Conservation (phyloP, 169 alveolate species). For the Plasmodium ovale region DNA sequence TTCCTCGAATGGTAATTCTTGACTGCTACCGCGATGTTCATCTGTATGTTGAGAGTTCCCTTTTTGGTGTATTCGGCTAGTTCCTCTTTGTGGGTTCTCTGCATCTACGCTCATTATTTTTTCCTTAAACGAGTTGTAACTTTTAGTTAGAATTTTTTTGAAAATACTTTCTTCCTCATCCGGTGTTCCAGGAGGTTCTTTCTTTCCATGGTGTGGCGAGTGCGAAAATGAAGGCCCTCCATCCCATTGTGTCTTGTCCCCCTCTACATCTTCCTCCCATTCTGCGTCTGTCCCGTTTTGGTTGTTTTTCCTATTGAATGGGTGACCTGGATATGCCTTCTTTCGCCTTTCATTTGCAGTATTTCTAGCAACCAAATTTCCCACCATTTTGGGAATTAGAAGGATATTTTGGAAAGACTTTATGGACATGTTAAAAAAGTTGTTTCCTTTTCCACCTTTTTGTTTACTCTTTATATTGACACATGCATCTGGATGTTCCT, state of each 20-base stretch:
- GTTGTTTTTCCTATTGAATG: too few species aligned
- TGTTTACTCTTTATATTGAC: not conserved
- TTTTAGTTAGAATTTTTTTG: constrained; percentile 55
- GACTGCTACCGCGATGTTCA: not conserved
- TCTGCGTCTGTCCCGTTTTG: not conserved
- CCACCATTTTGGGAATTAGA: constrained; percentile 15
- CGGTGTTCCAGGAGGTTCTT: not conserved
- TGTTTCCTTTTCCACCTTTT: constrained; percentile 2
- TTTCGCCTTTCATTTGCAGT: not conserved
- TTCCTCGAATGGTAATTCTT: not conserved
- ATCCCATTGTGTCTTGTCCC: too few species aligned
- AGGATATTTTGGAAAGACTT: constrained; percentile 58
- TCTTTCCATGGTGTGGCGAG: not conserved
- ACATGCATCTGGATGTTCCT: too few species aligned
- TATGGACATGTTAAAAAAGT: constrained; percentile 33
- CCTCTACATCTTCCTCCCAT: not conserved
- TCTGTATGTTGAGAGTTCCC: not conserved
- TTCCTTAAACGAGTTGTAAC: constrained; percentile 54
- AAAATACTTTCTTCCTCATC: constrained; percentile 17
- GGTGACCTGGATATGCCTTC: not conserved
- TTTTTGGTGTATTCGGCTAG: not conserved
- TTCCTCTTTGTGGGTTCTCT: not conserved
- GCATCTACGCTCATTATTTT: constrained; percentile 16
- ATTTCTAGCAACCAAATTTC: constrained; percentile 1
- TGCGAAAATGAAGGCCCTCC: too few species aligned